Base-by-base conservation (phyloP, 345 rosid genomes). In the Populus alba region DNA sequence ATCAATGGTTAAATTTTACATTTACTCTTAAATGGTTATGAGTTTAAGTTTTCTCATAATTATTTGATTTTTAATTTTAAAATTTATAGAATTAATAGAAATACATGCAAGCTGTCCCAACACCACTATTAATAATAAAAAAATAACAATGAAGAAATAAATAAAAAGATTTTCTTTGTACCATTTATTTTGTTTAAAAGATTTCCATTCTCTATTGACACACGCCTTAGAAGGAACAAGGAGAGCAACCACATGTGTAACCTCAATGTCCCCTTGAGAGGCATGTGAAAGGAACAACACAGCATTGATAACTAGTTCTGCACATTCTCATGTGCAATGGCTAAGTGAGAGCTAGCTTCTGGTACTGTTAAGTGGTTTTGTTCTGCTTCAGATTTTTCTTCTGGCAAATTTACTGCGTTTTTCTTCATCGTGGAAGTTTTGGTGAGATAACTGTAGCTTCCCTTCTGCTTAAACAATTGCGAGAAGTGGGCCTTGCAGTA, bases 401-500 rank as follows among this genome's bases (percentile, higher is more conserved):
- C 74, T 49, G 65, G 7, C 10, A 69, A 22, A 51, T 74, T 43
- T 12, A 51, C 71, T 0, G 31, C 70, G 31, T 20, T 79, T 41
- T 78, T 80, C 83, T 80, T 86, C 63, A 55, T 16, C 9, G 87
- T 78, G 18, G 83, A 53, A 16, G 77, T 62, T 85, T 85, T 85
- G 68, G 38, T 81, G 83, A 88, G 80, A 67, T 83, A 69, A 61
- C 23, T 85, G 76, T 86, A 86, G 82, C 81, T 70, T n/a, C 91
- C 91, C 49, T 79, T 89, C 82, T 87, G 86, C 80, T 84, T 89
- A 81, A 89, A 89, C 72, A 88, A 80, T 82, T 88, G 91, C 5
- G 86, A 70, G 45, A 87, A 88, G 74, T 88, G 91, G 70, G 67
- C 86, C 83, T 89, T 89, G 83, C 90, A 89, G 81, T 85, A 89